A percentile compares a stretch with the other conserved stretches of the same genome.
Evolutionary conservation across 2,329 filamentous ascomycete genomes (phyloP).

Genomic region (Pseudogymnoascus sp.): DNA sequence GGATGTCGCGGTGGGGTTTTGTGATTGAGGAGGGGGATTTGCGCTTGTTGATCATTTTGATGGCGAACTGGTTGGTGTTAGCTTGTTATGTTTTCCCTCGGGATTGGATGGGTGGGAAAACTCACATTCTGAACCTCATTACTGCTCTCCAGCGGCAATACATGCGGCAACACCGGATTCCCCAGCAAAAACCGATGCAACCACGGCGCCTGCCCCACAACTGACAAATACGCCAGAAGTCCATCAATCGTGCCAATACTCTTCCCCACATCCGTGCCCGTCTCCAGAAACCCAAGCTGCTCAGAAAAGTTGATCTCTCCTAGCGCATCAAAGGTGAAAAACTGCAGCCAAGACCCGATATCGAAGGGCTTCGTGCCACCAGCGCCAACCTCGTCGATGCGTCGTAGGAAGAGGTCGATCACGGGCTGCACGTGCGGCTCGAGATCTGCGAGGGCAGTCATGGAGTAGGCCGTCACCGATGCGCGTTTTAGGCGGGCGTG

Average conservation of each 20-base stretch:
- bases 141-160: conserved; percentile 11
- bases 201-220: conserved; percentile 7
- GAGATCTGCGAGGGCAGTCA: conserved; percentile 39
- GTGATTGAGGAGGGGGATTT: background rate
- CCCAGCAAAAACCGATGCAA: conserved; percentile 8
- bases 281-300: conserved; percentile 36
- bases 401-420: conserved; percentile 32
- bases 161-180: conserved; percentile 4
- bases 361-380: conserved; percentile 27
- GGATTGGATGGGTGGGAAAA: conserved; percentile 24
- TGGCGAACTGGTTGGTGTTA: background rate
- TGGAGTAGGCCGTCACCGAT: conserved; percentile 35
- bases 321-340: conserved; percentile 41
- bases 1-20: background rate
- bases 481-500: background rate
- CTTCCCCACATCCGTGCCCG: conserved; percentile 35
- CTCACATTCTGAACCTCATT: conserved; percentile 33
- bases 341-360: conserved; percentile 35
- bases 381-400: conserved; percentile 22
- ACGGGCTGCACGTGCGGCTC: conserved; percentile 40
- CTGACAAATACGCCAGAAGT: background rate
- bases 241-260: conserved; percentile 14
- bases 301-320: conserved; percentile 37
- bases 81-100: conserved; percentile 9
- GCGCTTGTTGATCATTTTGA: conserved; percentile 2